Conservation (phyloP, 805 yeast species). For the Schwanniomyces occidentalis region DNA sequence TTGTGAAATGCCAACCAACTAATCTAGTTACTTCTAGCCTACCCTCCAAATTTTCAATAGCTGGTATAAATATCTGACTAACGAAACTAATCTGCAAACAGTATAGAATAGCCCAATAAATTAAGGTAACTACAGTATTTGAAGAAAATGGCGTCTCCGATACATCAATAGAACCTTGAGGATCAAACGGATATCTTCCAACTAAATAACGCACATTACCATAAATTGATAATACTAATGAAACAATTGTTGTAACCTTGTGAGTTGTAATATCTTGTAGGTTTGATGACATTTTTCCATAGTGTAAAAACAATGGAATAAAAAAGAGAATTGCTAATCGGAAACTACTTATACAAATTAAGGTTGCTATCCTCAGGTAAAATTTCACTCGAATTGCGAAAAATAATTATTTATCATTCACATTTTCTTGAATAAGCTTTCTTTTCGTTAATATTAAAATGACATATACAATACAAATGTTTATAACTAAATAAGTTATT, state of each 20-base stretch:
- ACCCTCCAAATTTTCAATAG: slow-evolving; percentile 15
- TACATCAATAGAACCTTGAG: slow-evolving; percentile 50
- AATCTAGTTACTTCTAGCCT: slow-evolving; percentile 28
- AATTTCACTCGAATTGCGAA: too few relatives aligned
- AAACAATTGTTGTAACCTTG: slow-evolving; percentile 48
- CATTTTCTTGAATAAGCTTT: too few relatives aligned
- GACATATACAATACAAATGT: too few relatives aligned
- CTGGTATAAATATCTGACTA: slow-evolving; percentile 43
- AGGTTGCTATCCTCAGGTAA: too few relatives aligned
- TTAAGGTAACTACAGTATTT: slow-evolving; percentile 44
- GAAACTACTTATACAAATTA: too few relatives aligned
- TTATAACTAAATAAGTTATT: too few relatives aligned
- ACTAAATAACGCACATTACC: slow-evolving; percentile 58
- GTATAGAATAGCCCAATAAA: slow-evolving; percentile 60
- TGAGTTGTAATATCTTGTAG: slow-evolving; percentile 21
- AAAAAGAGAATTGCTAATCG: too few relatives aligned
- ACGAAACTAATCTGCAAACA: slow-evolving; percentile 54
- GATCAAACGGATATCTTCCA: slow-evolving; percentile 51
- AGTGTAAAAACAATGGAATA: too few relatives aligned
- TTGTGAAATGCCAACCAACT: slow-evolving; percentile 62
- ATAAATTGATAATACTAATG: slow-evolving; percentile 56
- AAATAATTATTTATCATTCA: too few relatives aligned
- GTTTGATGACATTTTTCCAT: too few relatives aligned
- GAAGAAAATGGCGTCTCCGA: slow-evolving; percentile 74
- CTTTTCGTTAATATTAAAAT: too few relatives aligned